Evolutionary conservation across 352 stramenopile species (phyloP).

Genomic region (Phytophthora foliorum): DNA sequence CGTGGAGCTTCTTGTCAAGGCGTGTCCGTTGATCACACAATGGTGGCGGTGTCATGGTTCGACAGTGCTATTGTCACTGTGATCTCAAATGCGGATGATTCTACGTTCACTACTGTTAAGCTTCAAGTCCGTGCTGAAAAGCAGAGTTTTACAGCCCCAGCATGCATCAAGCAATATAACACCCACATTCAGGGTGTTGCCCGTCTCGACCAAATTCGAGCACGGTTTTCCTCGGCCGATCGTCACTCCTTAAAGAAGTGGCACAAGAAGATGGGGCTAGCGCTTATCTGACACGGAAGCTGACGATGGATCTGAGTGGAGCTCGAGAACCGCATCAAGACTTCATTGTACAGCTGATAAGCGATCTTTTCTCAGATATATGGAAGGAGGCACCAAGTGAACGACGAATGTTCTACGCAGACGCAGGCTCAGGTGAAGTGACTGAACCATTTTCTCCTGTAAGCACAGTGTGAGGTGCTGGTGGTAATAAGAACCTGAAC

Average conservation of each 20-base stretch:
- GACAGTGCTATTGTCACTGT: slow-evolving; percentile 37
- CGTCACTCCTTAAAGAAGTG: slow-evolving; percentile 5
- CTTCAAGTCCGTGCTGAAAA: slow-evolving; percentile 2
- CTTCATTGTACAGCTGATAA: neutral
- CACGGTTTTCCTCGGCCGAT: neutral
- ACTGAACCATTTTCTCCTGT: neutral
- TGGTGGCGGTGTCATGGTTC: slow-evolving; percentile 33
- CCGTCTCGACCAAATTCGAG: slow-evolving; percentile 8
- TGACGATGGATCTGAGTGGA: too few relatives aligned
- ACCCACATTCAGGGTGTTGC: neutral
- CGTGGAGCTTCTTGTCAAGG: slow-evolving; percentile 18
- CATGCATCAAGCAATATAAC: slow-evolving; percentile 6
- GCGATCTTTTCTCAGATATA: neutral
- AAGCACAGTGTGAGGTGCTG: neutral
- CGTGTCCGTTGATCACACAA: slow-evolving; percentile 16
- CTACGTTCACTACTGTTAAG: slow-evolving; percentile 27
- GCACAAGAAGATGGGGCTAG: slow-evolving; percentile 4
- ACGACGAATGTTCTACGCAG: neutral
- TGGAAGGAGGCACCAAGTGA: slow-evolving; percentile 3
- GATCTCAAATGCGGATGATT: slow-evolving; percentile 34
- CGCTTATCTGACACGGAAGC: neutral
- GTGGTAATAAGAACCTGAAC: neutral
- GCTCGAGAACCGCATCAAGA: neutral
- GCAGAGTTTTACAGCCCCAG: neutral
- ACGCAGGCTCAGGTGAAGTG: neutral